Conservation (phyloP, 2,329 filamentous ascomycete species). For the Cordyceps tenuipes region DNA sequence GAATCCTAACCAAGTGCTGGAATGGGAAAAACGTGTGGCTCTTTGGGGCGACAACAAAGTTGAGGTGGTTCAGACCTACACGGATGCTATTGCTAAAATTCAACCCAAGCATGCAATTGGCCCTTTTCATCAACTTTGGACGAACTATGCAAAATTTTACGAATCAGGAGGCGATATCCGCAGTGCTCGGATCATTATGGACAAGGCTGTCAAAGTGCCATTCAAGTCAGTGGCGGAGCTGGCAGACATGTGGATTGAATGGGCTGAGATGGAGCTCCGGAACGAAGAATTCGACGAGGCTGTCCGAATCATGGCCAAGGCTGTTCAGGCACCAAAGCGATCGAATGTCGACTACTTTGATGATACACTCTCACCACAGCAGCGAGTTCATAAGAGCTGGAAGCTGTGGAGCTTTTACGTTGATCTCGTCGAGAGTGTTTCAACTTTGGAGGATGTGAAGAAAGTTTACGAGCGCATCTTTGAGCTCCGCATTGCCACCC, state of each 20-base stretch:
- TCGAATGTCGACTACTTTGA: conserved; percentile 99
- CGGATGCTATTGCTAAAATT: conserved; percentile 85
- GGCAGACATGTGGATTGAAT: conserved; percentile 97
- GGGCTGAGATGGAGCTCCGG: conserved; percentile 95
- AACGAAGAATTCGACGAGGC: conserved; percentile 95
- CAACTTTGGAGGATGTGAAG: conserved; percentile 81
- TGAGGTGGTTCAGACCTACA: conserved; percentile 91
- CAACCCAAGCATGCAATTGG: conserved; percentile 91
- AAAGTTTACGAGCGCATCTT: conserved; percentile 97
- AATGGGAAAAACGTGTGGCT: conserved; percentile 96
- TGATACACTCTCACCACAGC: conserved; percentile 85
- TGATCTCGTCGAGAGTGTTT: conserved; percentile 91
- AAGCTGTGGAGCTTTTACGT: conserved; percentile 99
- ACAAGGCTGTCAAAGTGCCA: conserved; percentile 95
- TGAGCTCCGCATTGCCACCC: conserved; percentile 93
- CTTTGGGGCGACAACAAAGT: conserved; percentile 90
- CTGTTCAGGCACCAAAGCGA: conserved; percentile 89
- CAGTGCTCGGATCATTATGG: conserved; percentile 86
- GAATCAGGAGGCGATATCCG: conserved; percentile 76
- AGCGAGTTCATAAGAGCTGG: conserved; percentile 98
- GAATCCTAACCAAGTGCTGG: conserved; percentile 90
- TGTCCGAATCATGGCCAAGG: conserved; percentile 92
- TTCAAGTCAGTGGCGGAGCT: conserved; percentile 97
- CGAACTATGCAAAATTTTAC: conserved; percentile 96
- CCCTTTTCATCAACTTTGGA: conserved; percentile 89